These are phyloP conservation scores for Sporothrix schenckii DNA, from an alignment of 2,329 filamentous ascomycete species.

Conservation along the genomic window DNA sequence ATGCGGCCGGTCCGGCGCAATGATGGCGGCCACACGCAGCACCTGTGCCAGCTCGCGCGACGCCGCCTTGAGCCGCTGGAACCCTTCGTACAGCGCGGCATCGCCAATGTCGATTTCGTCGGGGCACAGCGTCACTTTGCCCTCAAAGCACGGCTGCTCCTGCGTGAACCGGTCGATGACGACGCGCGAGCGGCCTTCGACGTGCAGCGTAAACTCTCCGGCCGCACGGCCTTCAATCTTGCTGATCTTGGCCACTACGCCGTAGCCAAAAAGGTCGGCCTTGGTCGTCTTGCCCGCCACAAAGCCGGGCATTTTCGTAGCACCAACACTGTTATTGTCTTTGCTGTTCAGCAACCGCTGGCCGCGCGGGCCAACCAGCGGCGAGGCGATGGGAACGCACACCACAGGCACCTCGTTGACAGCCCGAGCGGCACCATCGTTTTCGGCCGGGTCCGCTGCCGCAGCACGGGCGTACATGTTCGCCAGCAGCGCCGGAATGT, in stretches of 20 bases:
- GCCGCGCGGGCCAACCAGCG: slow-evolving; percentile 71
- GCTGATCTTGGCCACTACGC: slow-evolving; percentile 77
- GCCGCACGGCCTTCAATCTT: slow-evolving; percentile 75
- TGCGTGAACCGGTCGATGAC: slow-evolving; percentile 72
- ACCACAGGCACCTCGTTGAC: slow-evolving; percentile 75
- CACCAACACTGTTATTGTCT: slow-evolving; percentile 38
- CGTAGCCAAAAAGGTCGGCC: slow-evolving; percentile 78
- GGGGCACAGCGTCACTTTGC: slow-evolving; percentile 69
- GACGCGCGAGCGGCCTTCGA: slow-evolving; percentile 82
- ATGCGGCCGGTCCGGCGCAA: slow-evolving; percentile 68
- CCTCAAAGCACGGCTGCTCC: slow-evolving; percentile 85
- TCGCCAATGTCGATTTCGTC: slow-evolving; percentile 61
- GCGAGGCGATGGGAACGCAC: slow-evolving; percentile 82
- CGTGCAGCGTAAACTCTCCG: slow-evolving; percentile 78
- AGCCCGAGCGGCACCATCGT: slow-evolving; percentile 65
- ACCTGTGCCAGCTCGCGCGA: slow-evolving; percentile 85
- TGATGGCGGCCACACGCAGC: slow-evolving; percentile 79
- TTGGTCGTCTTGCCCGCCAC: slow-evolving; percentile 64
- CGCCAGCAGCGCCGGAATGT: slow-evolving; percentile 85
- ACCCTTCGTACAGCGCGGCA: slow-evolving; percentile 68
- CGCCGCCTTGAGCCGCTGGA: slow-evolving; percentile 78
- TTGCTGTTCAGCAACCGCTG: slow-evolving; percentile 68
- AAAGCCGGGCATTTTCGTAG: slow-evolving; percentile 52
- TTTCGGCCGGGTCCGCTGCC: slow-evolving; percentile 37
- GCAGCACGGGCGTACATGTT: slow-evolving; percentile 78